Evolutionary conservation across 371 early-diverging fungal genomes (phyloP).

Genomic region (Capniomyces stellatus): DNA sequence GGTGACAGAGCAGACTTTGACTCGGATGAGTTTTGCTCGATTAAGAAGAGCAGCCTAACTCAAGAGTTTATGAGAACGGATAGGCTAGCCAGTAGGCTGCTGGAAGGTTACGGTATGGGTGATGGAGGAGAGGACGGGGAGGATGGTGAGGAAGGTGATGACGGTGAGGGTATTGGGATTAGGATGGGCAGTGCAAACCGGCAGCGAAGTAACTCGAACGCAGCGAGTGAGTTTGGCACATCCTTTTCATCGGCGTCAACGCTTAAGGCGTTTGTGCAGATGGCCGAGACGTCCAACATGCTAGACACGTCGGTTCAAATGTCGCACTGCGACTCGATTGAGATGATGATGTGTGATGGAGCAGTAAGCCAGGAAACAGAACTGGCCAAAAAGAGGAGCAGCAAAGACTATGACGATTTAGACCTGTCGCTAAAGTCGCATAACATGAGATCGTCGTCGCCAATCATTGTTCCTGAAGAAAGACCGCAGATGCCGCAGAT

Average conservation of each 20-base stretch:
- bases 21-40: no score
- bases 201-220: neutral
- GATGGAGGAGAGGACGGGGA: no score
- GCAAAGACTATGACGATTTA: neutral
- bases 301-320: no score
- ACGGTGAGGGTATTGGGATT: no score
- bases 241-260: slow-evolving; percentile 3
- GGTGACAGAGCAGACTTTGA: neutral
- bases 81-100: no score
- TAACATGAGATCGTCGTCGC: slow-evolving; percentile 5
- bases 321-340: neutral
- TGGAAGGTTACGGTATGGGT: no score
- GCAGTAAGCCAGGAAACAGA: neutral
- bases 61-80: no score
- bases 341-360: neutral
- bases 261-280: neutral
- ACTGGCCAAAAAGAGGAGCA: neutral
- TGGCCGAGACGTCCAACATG: neutral
- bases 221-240: slow-evolving; percentile 1
- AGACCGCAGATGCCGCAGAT: slow-evolving; percentile 26
- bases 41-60: no score
- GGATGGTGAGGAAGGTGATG: no score
- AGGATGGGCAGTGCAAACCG: neutral
- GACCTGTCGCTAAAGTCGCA: slow-evolving; percentile 6
- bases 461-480: slow-evolving; percentile 12